A percentile compares a stretch with the other conserved stretches of the same genome.
These are phyloP conservation scores for Cymodocea nodosa DNA, from an alignment of 116 monocot genomes.

Conservation along the genomic window DNA sequence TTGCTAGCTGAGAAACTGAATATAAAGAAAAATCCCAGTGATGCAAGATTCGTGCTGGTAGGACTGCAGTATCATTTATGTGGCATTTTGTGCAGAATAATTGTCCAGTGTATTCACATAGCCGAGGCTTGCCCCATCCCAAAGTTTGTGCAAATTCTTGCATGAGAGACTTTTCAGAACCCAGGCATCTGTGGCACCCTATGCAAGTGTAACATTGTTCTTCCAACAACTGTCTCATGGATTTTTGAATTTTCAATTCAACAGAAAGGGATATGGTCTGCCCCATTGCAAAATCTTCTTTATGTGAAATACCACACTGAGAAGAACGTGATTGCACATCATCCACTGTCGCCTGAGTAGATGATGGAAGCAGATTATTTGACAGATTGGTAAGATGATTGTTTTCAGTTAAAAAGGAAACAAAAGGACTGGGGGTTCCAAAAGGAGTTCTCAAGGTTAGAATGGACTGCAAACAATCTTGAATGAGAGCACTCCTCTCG, in stretches of 20 bases:
- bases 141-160: constrained; percentile 60
- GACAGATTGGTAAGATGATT: constrained; percentile 15
- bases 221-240: constrained; percentile 66
- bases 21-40: constrained; percentile 87
- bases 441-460: constrained; percentile 38
- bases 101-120: constrained; percentile 89
- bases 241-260: constrained; percentile 55
- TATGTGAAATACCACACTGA: constrained; percentile 5
- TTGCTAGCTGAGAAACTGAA: constrained; percentile 92
- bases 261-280: constrained; percentile 77
- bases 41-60: constrained; percentile 86
- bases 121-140: constrained; percentile 55
- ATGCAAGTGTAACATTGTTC: constrained; percentile 70
- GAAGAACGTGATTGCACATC: constrained; percentile 14
- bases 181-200: constrained; percentile 64
- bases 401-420: constrained; percentile 46
- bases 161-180: constrained; percentile 46
- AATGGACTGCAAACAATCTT: constrained; percentile 76
- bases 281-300: constrained; percentile 28
- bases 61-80: constrained; percentile 67
- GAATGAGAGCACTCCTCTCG: constrained; percentile 76
- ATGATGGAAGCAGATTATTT: constrained; percentile 18
- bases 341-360: constrained; percentile 15
- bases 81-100: constrained; percentile 82
- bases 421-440: constrained; percentile 46